Conservation (phyloP, 1,139 yeast species). For the Diutina ranongensis region DNA sequence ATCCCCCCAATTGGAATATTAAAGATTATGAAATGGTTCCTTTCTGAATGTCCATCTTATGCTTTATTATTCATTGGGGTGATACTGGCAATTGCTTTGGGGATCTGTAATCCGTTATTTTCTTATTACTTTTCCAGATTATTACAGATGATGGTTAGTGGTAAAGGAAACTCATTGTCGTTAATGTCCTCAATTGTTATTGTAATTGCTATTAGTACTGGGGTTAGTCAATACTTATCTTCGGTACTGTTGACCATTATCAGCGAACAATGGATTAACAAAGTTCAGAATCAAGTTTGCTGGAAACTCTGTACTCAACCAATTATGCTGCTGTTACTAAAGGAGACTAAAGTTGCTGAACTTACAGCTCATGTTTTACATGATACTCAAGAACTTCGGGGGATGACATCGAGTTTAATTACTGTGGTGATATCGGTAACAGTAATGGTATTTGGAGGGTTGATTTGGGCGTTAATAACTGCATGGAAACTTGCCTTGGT, state of each 20-base stretch:
- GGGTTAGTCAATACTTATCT: conserved; percentile 41
- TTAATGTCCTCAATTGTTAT: conserved; percentile 66
- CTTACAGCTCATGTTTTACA: conserved; percentile 61
- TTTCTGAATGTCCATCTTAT: conserved; percentile 22
- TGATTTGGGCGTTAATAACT: conserved; percentile 63
- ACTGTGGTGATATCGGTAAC: conserved; percentile 41
- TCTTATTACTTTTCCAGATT: conserved; percentile 68
- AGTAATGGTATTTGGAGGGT: conserved; percentile 45
- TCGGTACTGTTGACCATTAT: conserved; percentile 39
- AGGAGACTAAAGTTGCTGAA: conserved; percentile 37
- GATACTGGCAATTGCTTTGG: conserved; percentile 39
- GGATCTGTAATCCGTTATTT: conserved; percentile 63
- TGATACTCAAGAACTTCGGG: conserved; percentile 69
- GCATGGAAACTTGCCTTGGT: conserved; percentile 87
- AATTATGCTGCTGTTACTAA: conserved; percentile 39
- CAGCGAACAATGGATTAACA: conserved; percentile 61
- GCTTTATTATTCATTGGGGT: conserved; percentile 39
- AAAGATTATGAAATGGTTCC: conserved; percentile 25
- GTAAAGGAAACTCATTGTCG: background rate
- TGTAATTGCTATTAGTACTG: conserved; percentile 50
- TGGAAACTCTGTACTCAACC: conserved; percentile 38
- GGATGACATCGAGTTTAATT: conserved; percentile 49
- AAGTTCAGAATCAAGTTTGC: conserved; percentile 42
- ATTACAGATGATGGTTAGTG: conserved; percentile 39
- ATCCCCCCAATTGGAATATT: conserved; percentile 17